These are phyloP conservation scores for Volvox africanus DNA, from an alignment of 139 green algal genomes.

Conservation along the genomic window DNA sequence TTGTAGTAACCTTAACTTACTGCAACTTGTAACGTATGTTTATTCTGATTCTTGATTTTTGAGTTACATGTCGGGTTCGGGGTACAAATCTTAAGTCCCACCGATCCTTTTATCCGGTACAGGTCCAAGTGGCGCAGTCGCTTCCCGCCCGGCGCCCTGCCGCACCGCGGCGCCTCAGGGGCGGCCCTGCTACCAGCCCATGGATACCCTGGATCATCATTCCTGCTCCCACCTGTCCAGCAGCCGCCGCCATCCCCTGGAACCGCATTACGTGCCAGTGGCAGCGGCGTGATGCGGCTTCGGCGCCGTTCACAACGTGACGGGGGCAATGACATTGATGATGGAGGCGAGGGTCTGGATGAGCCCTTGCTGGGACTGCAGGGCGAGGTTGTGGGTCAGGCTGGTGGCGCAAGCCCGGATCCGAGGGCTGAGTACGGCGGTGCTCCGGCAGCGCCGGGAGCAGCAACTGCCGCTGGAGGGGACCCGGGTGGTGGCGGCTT, in stretches of 20 bases:
- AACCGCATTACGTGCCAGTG: not conserved
- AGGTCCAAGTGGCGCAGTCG: slow-evolving; percentile 32
- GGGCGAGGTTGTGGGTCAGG: not conserved
- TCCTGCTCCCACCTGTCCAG: not conserved
- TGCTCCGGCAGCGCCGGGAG: not conserved
- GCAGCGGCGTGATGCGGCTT: not conserved
- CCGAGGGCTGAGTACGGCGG: not conserved
- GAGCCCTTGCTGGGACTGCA: not conserved
- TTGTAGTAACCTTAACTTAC: too few species aligned
- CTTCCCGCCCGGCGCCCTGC: slow-evolving; percentile 2
- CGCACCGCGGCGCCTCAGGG: not conserved
- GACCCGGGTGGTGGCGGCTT: not conserved
- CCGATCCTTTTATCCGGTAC: not conserved
- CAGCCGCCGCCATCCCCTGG: not conserved
- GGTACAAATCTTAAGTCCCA: too few species aligned
- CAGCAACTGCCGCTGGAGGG: not conserved
- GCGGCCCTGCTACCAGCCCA: not conserved
- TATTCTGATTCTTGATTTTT: too few species aligned
- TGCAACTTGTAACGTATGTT: too few species aligned
- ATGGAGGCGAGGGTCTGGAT: not conserved
- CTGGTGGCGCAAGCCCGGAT: not conserved
- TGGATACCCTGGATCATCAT: not conserved
- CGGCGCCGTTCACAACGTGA: not conserved
- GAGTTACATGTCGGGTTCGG: too few species aligned
- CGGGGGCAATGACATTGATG: not conserved